Evolutionary conservation across 371 early-diverging fungal species (phyloP).

Genomic region (Sporodiniella umbellata): DNA sequence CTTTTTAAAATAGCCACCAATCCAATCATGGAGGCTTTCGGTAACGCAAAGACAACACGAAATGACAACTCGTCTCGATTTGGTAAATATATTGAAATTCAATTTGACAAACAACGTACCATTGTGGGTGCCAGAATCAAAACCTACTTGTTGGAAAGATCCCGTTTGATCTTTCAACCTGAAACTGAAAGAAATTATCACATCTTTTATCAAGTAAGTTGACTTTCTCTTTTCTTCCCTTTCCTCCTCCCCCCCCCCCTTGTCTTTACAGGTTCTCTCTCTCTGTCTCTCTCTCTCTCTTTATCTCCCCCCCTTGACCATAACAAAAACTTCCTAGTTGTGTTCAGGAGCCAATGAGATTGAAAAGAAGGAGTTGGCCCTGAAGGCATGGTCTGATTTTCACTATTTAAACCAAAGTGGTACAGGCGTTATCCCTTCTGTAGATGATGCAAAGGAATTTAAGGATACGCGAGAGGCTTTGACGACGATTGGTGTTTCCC

Average conservation of each 20-base stretch:
- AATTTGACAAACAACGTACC: slow-evolving; percentile 73
- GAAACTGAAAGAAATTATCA: slow-evolving; percentile 97
- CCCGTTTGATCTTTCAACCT: slow-evolving; percentile 94
- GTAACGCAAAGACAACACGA: slow-evolving; percentile 99
- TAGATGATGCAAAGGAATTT: slow-evolving; percentile 91
- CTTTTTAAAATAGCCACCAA: slow-evolving; percentile 96
- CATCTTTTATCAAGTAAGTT: slow-evolving; percentile 92
- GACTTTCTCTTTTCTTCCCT: no score
- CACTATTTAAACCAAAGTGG: slow-evolving; percentile 88
- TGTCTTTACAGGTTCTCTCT: no score
- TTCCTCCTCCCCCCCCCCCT: no score
- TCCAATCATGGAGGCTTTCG: slow-evolving; percentile 99
- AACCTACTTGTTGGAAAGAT: slow-evolving; percentile 97
- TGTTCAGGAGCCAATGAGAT: slow-evolving; percentile 82
- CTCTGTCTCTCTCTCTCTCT: no score
- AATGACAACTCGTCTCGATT: slow-evolving; percentile 99
- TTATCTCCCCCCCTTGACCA: no score
- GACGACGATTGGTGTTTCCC: slow-evolving; percentile 78
- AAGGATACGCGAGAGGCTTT: slow-evolving; percentile 79
- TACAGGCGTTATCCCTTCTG: slow-evolving; percentile 71
- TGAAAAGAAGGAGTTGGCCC: slow-evolving; percentile 72
- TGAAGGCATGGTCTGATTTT: slow-evolving; percentile 72
- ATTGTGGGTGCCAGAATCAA: slow-evolving; percentile 95
- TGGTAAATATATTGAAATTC: slow-evolving; percentile 98
- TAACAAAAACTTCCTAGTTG: slow-evolving; percentile 68